These are phyloP conservation scores for Raffaelea ambrosiae DNA, from an alignment of 2,329 filamentous ascomycete species.

Conservation along the genomic window DNA sequence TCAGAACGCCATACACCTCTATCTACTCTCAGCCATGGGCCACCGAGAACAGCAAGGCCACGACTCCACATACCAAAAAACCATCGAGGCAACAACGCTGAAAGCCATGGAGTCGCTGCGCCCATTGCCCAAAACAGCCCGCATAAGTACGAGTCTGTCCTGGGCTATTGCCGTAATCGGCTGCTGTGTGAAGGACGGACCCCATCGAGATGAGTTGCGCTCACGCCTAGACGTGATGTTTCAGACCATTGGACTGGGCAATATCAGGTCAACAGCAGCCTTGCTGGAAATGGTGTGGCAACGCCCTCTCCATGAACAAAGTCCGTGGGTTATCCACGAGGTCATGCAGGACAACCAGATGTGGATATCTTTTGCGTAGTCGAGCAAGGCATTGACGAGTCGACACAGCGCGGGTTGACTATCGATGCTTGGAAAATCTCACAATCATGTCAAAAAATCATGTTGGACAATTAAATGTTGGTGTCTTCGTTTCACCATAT, in stretches of 20 bases:
- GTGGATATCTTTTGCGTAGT: conserved; percentile 38
- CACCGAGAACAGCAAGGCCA: too few species aligned
- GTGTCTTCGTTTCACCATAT: too few species aligned
- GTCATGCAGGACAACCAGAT: conserved; percentile 38
- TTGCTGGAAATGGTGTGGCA: conserved; percentile 33
- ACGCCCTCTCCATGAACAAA: conserved; percentile 16
- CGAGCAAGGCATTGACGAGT: background rate
- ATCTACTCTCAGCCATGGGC: conserved; percentile 21
- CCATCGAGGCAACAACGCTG: background rate
- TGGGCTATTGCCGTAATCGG: conserved; percentile 30
- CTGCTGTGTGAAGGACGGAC: conserved; percentile 23
- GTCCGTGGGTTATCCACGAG: conserved; percentile 34
- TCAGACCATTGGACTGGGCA: conserved; percentile 31
- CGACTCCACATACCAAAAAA: too few species aligned
- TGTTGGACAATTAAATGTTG: too few species aligned
- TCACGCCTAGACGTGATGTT: conserved; percentile 25
- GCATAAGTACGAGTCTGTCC: conserved; percentile 31
- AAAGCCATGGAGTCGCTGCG: conserved; percentile 20
- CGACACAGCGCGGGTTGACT: too few species aligned
- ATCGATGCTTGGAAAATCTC: too few species aligned
- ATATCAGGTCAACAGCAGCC: conserved; percentile 33
- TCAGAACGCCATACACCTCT: conserved; percentile 34
- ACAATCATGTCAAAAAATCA: too few species aligned
- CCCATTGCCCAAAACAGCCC: conserved; percentile 22
- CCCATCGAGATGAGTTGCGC: conserved; percentile 26